Conservation (phyloP, 257 asterid genomes). For the Jasminum sambac region DNA sequence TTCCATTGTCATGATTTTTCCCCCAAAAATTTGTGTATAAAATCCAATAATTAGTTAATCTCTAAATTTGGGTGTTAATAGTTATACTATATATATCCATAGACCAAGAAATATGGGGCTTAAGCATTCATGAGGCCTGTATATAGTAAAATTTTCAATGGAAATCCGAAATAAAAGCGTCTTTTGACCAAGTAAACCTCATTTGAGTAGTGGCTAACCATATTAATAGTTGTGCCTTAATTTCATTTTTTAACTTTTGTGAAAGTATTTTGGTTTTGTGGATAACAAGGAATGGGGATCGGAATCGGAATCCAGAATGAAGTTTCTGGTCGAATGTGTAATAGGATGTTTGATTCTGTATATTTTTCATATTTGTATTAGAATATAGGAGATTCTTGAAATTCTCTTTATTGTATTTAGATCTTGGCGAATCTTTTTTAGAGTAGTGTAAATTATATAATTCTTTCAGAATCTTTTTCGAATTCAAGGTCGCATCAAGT, state of each 20-base stretch:
- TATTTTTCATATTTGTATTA: background rate
- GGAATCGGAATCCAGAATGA: background rate
- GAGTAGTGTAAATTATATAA: background rate
- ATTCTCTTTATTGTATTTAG: background rate
- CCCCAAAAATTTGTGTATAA: conserved; percentile 7
- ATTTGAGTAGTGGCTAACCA: conserved; percentile 26
- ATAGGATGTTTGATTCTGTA: background rate
- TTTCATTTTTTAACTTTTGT: background rate
- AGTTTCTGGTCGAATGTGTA: background rate
- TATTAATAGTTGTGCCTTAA: conserved; percentile 7
- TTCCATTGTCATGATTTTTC: conserved; percentile 41
- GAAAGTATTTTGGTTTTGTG: background rate
- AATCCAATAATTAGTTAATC: background rate
- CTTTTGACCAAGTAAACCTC: conserved; percentile 40
- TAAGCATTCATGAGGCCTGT: background rate
- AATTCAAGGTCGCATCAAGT: background rate
- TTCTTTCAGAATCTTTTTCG: background rate
- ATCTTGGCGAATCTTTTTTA: background rate
- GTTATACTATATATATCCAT: conserved; percentile 4
- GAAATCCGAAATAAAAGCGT: conserved; percentile 22
- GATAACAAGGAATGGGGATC: background rate
- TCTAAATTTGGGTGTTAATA: background rate
- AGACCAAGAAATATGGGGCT: conserved; percentile 17
- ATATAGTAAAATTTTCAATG: conserved; percentile 5
- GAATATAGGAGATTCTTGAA: background rate